phyloP scores from a whole-genome alignment of 2,329 filamentous ascomycete species.

The Aspergillus intermedius region DNA sequence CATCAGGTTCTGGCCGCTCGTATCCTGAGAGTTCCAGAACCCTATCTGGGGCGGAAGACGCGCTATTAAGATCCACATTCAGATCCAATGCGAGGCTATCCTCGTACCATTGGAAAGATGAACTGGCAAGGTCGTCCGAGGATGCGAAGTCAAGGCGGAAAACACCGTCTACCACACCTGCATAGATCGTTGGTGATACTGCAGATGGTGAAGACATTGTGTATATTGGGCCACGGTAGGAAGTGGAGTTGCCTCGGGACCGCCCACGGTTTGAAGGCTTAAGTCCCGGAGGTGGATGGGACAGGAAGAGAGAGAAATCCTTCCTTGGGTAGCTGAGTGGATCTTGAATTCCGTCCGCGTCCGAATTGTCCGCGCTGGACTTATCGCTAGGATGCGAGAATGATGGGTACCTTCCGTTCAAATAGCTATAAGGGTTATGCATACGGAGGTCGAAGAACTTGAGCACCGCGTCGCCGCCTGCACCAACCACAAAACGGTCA shows the following conservation, averaged over 20 bases:
- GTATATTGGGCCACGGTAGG: conserved; percentile 41
- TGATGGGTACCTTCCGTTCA: conserved; percentile 16
- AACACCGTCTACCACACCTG: conserved; percentile 38
- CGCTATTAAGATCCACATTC: conserved; percentile 7
- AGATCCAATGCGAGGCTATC: conserved; percentile 22
- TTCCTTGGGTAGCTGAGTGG: conserved; percentile 14
- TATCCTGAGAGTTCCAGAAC: conserved; percentile 38
- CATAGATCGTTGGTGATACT: conserved; percentile 40
- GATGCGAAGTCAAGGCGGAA: conserved; percentile 39
- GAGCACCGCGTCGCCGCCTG: conserved; percentile 51
- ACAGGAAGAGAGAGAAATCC: conserved; percentile 41
- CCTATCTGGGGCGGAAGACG: conserved; percentile 7
- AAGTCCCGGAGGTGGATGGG: conserved; percentile 18
- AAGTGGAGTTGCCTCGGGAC: conserved; percentile 10
- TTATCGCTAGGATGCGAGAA: conserved; percentile 1
- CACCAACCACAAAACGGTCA: conserved; percentile 53
- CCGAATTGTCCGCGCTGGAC: background rate
- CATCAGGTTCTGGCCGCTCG: conserved; percentile 34
- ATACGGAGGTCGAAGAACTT: conserved; percentile 59
- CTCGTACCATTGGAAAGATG: conserved; percentile 27
- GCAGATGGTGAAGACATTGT: conserved; percentile 40
- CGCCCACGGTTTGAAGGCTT: conserved; percentile 7
- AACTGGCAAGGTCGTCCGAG: conserved; percentile 35
- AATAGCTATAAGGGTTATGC: conserved; percentile 29
- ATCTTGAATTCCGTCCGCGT: conserved; percentile 1